Evolutionary conservation across 371 early-diverging fungal genomes (phyloP), one percentile per base, ranked within the genome.

Genomic region (Rhizopus sp.): DNA sequence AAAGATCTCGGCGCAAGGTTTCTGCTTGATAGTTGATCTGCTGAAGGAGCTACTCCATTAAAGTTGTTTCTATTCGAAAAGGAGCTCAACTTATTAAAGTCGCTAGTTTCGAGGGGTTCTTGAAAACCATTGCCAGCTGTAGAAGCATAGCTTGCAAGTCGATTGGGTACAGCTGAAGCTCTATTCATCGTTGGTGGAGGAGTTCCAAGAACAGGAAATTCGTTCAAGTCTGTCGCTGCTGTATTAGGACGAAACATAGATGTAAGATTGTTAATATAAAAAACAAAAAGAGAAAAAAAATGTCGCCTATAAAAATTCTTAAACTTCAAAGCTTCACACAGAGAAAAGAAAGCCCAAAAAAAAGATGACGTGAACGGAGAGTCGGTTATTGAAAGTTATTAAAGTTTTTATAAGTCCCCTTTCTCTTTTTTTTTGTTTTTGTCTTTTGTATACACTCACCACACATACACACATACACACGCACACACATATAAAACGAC

Each of bases 151-250:
- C 69, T 72, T 29, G 68, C 67, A 35, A 74, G 61, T 49, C 78
- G 68, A 37, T 60, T 59, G 34, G 66, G 59, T 16, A 61, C 49
- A 29, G 64, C 46, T 8, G 59, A 44, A 35, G 50, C 63, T 50
- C 64, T 59, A 53, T 66, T 66, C 59, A 62, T 67, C 15, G 59
- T 44, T 9, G 75, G 57, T 38, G 66, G 64, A 41, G 74, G 74
- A 16, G 76, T 72, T 39, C 79, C 79, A 39, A 78, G 57, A 13
- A 70, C 79, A 45, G 79, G 79, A 63, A 78, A 78, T 55, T 78
- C 79, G 49, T 73, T 75, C 49, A 78, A 62, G 58, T 78, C 79
- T 53, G 75, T 71, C 15, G 41, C 29, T 55, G 76, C 69, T 49
- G 73, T 64, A 49, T 66, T 77, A 41, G 67, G 72, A 55, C 74